Evolutionary conservation across 2,329 filamentous ascomycete species (phyloP), one percentile per base, ranked within the genome.

Genomic region (Alternaria incomplexa): DNA sequence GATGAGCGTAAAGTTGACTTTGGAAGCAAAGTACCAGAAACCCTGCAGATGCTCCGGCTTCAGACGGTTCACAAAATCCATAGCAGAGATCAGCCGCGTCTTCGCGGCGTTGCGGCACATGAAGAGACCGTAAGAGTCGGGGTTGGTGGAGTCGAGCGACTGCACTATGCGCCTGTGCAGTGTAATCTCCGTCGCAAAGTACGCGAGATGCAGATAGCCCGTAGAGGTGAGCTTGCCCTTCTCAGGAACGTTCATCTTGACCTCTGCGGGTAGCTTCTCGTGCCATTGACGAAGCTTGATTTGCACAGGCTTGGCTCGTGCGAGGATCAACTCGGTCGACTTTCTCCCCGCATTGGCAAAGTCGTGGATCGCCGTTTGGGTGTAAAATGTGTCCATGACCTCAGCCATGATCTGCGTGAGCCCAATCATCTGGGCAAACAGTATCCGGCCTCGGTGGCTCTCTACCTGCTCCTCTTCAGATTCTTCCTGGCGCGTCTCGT

Each of bases 51-150:
- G 94, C 36, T 90, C 88, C 0, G 93, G 93, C 47, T 91, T 93
- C 30, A 98, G 87, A 0, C 95, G 90, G 81, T 97, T 97, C 72
- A 97, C 93, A 80, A 97, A 97, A 78, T 98, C 95, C 92, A 98
- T 97, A 67, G 94, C 93, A 22, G 92, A 96, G 75, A 97, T 97
- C 32, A 98, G 86, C 6, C 95, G 91, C 0, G 95, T 96, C 79
- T 97, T 97, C 56, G 95, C 95, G 5, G 95, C 95, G 61, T 91
- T 94, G 56, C 95, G 93, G 80, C 94, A 97, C 71, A 97, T 97
- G 80, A 96, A 93, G 58, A 93, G 88, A 53, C 97, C 89, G 73
- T 97, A 97, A 0, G 90, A 87, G 75, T 97, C 93, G 20, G 82
- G 84, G 15, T 81, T 79, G 1, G 83, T 79, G 0, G 82, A 75